Evolutionary conservation across 371 early-diverging fungal genomes (phyloP).

Genomic region (Apophysomyces sp.): DNA sequence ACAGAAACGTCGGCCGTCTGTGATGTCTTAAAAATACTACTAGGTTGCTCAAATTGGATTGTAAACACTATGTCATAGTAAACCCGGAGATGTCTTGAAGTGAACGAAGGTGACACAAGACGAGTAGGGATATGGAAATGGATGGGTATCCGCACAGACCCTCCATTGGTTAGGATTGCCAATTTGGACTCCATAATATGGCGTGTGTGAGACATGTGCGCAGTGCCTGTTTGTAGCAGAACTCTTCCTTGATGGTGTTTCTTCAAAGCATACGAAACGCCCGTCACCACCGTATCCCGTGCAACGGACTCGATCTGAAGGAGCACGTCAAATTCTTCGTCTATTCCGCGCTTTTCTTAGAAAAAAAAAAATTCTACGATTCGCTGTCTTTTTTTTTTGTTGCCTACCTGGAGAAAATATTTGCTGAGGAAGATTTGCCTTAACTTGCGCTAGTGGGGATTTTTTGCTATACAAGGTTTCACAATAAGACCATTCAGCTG

Average conservation of each 20-base stretch:
- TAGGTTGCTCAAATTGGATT: constrained; percentile 8
- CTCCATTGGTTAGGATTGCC: constrained; percentile 16
- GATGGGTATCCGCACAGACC: constrained; percentile 17
- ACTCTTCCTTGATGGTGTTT: constrained; percentile 30
- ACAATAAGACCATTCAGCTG: constrained; percentile 17
- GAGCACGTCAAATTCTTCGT: constrained; percentile 20
- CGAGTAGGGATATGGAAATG: constrained; percentile 33
- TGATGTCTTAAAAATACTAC: neutral
- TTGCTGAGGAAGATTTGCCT: constrained; percentile 20
- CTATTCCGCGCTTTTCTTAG: constrained; percentile 5
- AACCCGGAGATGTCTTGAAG: constrained; percentile 28
- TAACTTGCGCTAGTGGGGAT: constrained; percentile 20
- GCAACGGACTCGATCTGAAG: constrained; percentile 19
- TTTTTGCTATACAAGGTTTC: constrained; percentile 20
- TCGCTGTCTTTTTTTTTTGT: neutral
- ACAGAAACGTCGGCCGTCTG: constrained; percentile 18
- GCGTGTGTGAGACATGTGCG: constrained; percentile 12
- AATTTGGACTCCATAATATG: constrained; percentile 9
- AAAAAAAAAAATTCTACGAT: neutral
- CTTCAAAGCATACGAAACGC: constrained; percentile 16
- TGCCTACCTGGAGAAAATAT: constrained; percentile 28
- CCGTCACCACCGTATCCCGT: constrained; percentile 13
- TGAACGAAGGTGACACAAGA: constrained; percentile 35
- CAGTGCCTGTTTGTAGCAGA: constrained; percentile 29
- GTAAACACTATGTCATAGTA: constrained; percentile 13